Percentiles rank a stretch among this genome's conserved stretches.
phyloP scores from a whole-genome alignment of 2,329 filamentous ascomycete genomes.

The Paraconiothyrium sp. region DNA sequence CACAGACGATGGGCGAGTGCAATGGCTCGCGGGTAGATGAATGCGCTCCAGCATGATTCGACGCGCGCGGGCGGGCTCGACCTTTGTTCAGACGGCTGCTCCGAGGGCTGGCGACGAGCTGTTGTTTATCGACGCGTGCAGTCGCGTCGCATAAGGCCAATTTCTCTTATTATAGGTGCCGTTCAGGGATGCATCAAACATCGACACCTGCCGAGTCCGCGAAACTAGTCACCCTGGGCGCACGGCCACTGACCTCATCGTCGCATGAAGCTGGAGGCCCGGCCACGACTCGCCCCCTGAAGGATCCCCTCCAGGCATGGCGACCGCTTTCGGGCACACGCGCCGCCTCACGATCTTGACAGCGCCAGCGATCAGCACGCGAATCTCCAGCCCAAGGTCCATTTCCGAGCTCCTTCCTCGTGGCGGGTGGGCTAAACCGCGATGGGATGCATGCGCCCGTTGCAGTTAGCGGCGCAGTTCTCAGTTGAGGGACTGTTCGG shows the following conservation, averaged over 20 bases:
- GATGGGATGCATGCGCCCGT: constrained; percentile 32
- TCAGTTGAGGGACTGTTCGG: constrained; percentile 44
- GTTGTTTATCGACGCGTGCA: constrained; percentile 12
- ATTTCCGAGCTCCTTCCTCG: constrained; percentile 33
- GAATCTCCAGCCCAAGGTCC: constrained; percentile 34
- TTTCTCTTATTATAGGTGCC: constrained; percentile 37
- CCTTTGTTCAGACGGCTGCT: constrained; percentile 1
- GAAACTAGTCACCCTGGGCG: constrained; percentile 23
- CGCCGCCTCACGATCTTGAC: constrained; percentile 37
- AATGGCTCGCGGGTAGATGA: constrained; percentile 1
- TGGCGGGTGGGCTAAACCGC: constrained; percentile 11
- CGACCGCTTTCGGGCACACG: constrained; percentile 27
- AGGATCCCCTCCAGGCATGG: constrained; percentile 13
- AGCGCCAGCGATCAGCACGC: constrained; percentile 38
- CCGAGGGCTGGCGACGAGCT: neutral
- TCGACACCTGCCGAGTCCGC: constrained; percentile 31
- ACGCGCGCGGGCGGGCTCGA: constrained; percentile 6
- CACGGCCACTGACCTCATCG: constrained; percentile 23
- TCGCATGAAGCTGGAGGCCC: constrained; percentile 18
- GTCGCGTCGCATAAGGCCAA: constrained; percentile 35
- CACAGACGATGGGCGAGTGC: neutral
- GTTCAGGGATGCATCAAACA: constrained; percentile 23
- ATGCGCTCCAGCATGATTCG: neutral
- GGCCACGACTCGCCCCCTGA: constrained; percentile 23
- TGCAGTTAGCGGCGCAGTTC: constrained; percentile 36